Conservation (phyloP, 1,139 yeast species). For the Geotrichum reessii region DNA sequence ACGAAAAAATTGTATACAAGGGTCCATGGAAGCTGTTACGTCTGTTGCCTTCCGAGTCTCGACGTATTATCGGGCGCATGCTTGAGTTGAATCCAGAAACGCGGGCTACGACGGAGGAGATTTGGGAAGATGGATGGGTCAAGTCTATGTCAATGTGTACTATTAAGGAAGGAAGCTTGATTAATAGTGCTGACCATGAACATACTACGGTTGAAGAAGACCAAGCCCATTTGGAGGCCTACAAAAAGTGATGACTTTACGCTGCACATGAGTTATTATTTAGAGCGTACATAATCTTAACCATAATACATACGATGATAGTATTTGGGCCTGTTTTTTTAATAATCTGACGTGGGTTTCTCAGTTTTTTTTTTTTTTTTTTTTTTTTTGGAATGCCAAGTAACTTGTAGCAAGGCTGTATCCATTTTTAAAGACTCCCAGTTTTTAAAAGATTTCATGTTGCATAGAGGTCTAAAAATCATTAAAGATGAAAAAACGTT, state of each 20-base stretch:
- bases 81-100: conserved; percentile 58
- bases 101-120: conserved; percentile 65
- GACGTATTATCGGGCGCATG: conserved; percentile 73
- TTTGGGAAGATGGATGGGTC: conserved; percentile 68
- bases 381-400: too few relatives aligned
- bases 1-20: conserved; percentile 29
- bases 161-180: conserved; percentile 41
- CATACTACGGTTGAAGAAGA: conserved; percentile 53
- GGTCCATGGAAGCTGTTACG: conserved; percentile 90
- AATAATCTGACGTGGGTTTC: too few relatives aligned
- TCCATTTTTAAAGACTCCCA: too few relatives aligned
- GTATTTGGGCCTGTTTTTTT: too few relatives aligned
- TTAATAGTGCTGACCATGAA: conserved; percentile 48
- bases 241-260: conserved; percentile 34
- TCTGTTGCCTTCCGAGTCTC: conserved; percentile 75
- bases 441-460: too few relatives aligned
- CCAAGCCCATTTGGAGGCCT: conserved; percentile 42
- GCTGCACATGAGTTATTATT: too few relatives aligned
- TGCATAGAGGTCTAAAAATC: too few relatives aligned
- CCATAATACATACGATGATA: background rate
- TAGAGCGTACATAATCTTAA: background rate
- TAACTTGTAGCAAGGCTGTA: too few relatives aligned
- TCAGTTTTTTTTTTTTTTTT: too few relatives aligned
- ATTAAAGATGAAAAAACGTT: too few relatives aligned
- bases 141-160: conserved; percentile 46